These are phyloP conservation scores for Penicillium paxilli DNA, from an alignment of 495 filamentous ascomycete species.

Conservation along the genomic window DNA sequence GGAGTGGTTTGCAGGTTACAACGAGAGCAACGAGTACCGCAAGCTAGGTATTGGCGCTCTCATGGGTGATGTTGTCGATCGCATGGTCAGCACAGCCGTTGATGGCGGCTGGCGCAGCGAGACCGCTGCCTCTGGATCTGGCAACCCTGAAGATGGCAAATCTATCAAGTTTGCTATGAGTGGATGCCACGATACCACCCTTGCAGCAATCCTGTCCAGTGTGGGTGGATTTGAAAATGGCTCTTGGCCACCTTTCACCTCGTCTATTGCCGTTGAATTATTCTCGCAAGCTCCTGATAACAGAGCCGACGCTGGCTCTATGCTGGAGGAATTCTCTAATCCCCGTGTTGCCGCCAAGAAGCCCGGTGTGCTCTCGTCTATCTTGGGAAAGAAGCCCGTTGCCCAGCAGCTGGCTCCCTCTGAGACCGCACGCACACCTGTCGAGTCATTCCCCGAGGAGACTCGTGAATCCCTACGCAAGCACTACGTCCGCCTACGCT, in stretches of 20 bases:
- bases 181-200: slow-evolving; percentile 93
- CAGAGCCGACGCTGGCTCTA: slow-evolving; percentile 7
- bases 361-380: slow-evolving; percentile 29
- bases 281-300: slow-evolving; percentile 54
- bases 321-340: slow-evolving; percentile 29
- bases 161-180: slow-evolving; percentile 71
- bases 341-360: slow-evolving; percentile 24
- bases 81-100: slow-evolving; percentile 74
- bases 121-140: slow-evolving; percentile 49
- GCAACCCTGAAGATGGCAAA: slow-evolving; percentile 46
- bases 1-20: slow-evolving; percentile 91
- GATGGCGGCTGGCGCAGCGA: slow-evolving; percentile 59
- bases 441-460: slow-evolving; percentile 31
- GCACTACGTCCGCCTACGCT: slow-evolving; percentile 92
- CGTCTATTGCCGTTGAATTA: slow-evolving; percentile 86
- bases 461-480: slow-evolving; percentile 53
- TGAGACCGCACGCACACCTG: slow-evolving; percentile 35
- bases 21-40: slow-evolving; percentile 81
- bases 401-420: slow-evolving; percentile 22
- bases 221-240: slow-evolving; percentile 73
- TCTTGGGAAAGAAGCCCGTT: slow-evolving; percentile 25
- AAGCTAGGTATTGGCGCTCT: slow-evolving; percentile 81
- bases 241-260: slow-evolving; percentile 89
- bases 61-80: slow-evolving; percentile 77
- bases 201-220: slow-evolving; percentile 75